These are phyloP conservation scores for Galerina sulciceps DNA, from an alignment of 768 basidiomycete genomes.

Conservation along the genomic window DNA sequence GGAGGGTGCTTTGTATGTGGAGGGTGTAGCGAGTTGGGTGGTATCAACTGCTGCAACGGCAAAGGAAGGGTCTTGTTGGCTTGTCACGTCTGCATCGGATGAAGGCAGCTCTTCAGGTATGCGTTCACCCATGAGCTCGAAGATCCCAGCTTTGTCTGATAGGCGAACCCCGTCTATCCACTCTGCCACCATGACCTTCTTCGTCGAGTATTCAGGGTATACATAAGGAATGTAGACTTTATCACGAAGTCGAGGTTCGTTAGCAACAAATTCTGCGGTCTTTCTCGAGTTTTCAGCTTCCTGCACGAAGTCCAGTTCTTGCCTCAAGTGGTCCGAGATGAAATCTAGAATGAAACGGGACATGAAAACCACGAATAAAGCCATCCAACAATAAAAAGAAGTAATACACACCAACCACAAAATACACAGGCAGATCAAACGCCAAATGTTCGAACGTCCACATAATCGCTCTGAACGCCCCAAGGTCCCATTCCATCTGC, in stretches of 20 bases:
- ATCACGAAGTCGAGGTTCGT: conserved; percentile 70
- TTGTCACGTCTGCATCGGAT: not conserved
- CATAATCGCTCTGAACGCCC: conserved; percentile 71
- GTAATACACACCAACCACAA: conserved; percentile 63
- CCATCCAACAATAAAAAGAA: not conserved
- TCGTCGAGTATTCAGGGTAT: conserved; percentile 72
- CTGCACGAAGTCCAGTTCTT: conserved; percentile 80
- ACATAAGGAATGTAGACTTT: conserved; percentile 83
- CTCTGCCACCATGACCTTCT: conserved; percentile 81
- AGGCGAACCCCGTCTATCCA: conserved; percentile 83
- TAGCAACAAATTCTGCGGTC: conserved; percentile 69
- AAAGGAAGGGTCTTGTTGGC: conserved; percentile 7
- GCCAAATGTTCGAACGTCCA: conserved; percentile 79
- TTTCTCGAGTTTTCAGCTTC: conserved; percentile 80
- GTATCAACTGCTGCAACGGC: conserved; percentile 1
- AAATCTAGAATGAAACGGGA: conserved; percentile 50
- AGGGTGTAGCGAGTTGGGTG: conserved; percentile 18
- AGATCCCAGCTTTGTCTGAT: conserved; percentile 63
- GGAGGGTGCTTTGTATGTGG: conserved; percentile 22
- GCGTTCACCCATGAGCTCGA: conserved; percentile 59
- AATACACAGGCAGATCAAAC: conserved; percentile 87
- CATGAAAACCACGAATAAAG: not conserved
- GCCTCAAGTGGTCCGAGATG: conserved; percentile 78
- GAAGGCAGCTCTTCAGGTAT: conserved; percentile 1
- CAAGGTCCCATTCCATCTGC: conserved; percentile 87